Evolutionary conservation across 2,329 filamentous ascomycete genomes (phyloP).

Genomic region (Hypoxylon sp.): DNA sequence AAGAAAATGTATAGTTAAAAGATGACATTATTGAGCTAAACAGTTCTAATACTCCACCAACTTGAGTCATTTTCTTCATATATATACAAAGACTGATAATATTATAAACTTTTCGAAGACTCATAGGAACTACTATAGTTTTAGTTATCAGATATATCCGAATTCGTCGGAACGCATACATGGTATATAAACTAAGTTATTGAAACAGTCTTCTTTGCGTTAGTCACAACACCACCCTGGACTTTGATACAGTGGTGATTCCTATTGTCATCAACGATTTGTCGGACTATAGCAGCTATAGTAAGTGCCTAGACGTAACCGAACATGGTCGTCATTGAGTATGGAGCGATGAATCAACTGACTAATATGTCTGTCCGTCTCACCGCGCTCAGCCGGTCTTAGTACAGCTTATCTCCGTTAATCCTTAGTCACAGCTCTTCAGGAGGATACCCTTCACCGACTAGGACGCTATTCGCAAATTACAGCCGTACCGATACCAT

Average conservation of each 20-base stretch:
- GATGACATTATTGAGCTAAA: background rate
- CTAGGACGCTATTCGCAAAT: background rate
- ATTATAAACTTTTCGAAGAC: background rate
- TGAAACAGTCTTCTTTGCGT: background rate
- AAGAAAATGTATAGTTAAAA: background rate
- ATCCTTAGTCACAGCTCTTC: slow-evolving; percentile 1
- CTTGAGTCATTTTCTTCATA: background rate
- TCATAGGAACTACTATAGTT: background rate
- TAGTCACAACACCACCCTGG: background rate
- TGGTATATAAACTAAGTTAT: background rate
- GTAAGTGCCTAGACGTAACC: background rate
- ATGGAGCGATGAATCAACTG: background rate
- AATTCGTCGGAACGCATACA: background rate
- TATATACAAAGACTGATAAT: background rate
- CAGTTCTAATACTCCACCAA: background rate
- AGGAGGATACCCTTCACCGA: slow-evolving; percentile 30
- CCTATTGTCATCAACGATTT: background rate
- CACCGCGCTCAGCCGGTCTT: slow-evolving; percentile 20
- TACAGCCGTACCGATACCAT: background rate
- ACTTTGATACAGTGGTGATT: background rate
- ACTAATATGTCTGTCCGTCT: slow-evolving; percentile 14
- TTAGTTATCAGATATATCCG: background rate
- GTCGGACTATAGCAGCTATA: background rate
- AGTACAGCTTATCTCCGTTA: slow-evolving; percentile 11
- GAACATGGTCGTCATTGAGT: background rate